Evolutionary conservation across 176 grass and related monocot species (phyloP), one percentile per base, ranked within the genome.

Genomic region (Thalia dealbata): DNA sequence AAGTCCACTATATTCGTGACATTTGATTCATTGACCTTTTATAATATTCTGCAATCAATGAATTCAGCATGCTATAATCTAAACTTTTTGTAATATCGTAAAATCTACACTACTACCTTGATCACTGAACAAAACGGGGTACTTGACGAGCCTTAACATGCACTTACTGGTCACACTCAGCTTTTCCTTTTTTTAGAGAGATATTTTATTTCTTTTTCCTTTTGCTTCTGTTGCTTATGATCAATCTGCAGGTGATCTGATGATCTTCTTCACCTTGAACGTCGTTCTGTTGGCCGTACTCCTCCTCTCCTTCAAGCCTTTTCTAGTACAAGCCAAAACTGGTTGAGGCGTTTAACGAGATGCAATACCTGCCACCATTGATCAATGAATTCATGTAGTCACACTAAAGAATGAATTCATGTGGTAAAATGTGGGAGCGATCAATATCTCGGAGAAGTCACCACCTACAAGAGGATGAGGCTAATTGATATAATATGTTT

Each of bases 231-330:
- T 25, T 11, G 28, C 63, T 55, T 16, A 38, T 38, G 4, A 38
- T 72, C 29, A 64, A 15, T 59, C 30, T 78, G 77, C 79, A 96
- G 92, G 88, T 65, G 92, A 96, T 83, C 82, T 91, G 10, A 81
- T 96, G 74, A 50, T 96, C 54, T 96, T 91, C 77, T 75, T 96
- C 50, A 29, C 86, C 51, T 74, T 96, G 71, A 88, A 84, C 38
- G 0, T 85, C 41, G 72, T 88, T 26, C 78, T 79, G 63, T 71
- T 76, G 41, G 45, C 87, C 35, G 92, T 88, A 51, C 56, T 96
- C 11, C 3, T 87, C n/a, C 0, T 91, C 28, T 89, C 81, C 77
- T 89, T 91, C 70, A 96, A 89, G 59, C 88, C 88, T 3, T 96
- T 96, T 78, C 76, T 91, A 50, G 76, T 24, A 22, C 4, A 85